A percentile compares a stretch with the other conserved stretches of the same genome.
Conservation (phyloP, 2,329 filamentous ascomycete species). For the Sclerotinia subarctica region DNA sequence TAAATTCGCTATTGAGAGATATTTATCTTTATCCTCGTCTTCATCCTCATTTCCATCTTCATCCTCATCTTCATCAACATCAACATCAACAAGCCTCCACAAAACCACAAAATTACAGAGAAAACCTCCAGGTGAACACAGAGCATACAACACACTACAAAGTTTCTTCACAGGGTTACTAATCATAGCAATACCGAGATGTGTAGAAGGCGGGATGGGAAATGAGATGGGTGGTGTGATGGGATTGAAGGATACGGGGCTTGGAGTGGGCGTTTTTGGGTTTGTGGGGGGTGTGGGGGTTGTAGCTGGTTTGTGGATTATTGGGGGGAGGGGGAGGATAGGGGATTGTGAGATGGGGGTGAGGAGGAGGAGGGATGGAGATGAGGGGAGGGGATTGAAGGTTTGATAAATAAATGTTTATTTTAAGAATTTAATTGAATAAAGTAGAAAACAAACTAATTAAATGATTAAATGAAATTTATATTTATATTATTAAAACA, state of each 20-base stretch:
- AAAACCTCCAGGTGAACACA: not conserved
- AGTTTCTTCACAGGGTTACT: not conserved
- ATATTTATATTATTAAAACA: too few relatives aligned
- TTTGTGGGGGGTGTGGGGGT: not conserved
- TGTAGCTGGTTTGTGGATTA: not conserved
- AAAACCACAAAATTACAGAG: not conserved
- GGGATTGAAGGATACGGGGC: slow-evolving; percentile 1
- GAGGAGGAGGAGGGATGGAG: not conserved
- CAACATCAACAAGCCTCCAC: too few relatives aligned
- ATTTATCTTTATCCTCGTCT: not conserved
- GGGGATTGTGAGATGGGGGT: not conserved
- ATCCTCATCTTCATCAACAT: too few relatives aligned
- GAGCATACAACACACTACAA: not conserved
- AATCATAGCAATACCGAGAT: not conserved
- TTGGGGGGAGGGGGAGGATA: not conserved
- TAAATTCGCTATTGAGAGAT: not conserved
- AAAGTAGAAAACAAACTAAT: too few relatives aligned
- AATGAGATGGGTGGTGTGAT: not conserved
- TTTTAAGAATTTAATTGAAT: too few relatives aligned
- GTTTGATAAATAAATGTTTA: not conserved
- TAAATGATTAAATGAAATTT: too few relatives aligned
- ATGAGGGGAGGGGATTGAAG: not conserved
- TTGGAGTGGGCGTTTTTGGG: not conserved
- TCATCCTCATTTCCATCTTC: too few relatives aligned
- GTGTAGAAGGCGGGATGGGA: not conserved